Evolutionary conservation across 2,329 filamentous ascomycete species (phyloP).

Genomic region (Aureobasidium sp.): DNA sequence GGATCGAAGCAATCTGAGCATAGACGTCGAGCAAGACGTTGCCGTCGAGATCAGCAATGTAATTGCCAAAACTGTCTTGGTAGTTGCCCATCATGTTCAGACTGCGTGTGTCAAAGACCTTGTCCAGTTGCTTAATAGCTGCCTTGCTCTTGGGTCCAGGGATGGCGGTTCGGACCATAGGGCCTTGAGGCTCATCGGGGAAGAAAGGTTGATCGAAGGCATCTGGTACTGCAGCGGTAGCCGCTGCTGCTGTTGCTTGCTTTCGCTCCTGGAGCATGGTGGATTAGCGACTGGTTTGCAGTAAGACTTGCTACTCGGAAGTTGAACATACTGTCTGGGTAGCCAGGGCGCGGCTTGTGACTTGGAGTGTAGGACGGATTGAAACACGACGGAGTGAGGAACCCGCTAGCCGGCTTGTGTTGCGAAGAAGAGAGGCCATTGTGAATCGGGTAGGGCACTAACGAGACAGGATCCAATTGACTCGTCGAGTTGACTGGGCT

Average conservation of each 20-base stretch:
- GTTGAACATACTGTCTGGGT: slow-evolving; percentile 10
- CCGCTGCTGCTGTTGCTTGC: slow-evolving; percentile 20
- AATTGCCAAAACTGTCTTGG: slow-evolving; percentile 66
- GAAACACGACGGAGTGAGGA: slow-evolving; percentile 21
- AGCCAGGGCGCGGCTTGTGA: slow-evolving; percentile 17
- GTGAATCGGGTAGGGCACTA: not conserved
- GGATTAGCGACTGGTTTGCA: not conserved
- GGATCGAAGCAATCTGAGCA: slow-evolving; percentile 84
- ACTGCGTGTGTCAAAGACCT: slow-evolving; percentile 76
- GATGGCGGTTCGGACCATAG: slow-evolving; percentile 50
- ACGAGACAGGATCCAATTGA: not conserved
- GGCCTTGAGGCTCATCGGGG: slow-evolving; percentile 47
- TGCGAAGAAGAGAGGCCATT: slow-evolving; percentile 29
- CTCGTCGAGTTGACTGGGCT: not conserved
- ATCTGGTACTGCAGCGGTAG: slow-evolving; percentile 11
- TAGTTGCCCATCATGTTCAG: slow-evolving; percentile 74
- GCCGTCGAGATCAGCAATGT: slow-evolving; percentile 62
- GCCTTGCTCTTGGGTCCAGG: slow-evolving; percentile 67
- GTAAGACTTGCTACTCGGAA: too few relatives aligned
- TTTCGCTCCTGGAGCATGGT: slow-evolving; percentile 3
- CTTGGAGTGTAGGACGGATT: slow-evolving; percentile 18
- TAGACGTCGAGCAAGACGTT: slow-evolving; percentile 69
- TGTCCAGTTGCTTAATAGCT: slow-evolving; percentile 58
- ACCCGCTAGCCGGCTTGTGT: slow-evolving; percentile 25
- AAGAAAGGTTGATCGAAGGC: slow-evolving; percentile 44